Evolutionary conservation across 345 rosid species (phyloP).

Genomic region (Acer campestre): DNA sequence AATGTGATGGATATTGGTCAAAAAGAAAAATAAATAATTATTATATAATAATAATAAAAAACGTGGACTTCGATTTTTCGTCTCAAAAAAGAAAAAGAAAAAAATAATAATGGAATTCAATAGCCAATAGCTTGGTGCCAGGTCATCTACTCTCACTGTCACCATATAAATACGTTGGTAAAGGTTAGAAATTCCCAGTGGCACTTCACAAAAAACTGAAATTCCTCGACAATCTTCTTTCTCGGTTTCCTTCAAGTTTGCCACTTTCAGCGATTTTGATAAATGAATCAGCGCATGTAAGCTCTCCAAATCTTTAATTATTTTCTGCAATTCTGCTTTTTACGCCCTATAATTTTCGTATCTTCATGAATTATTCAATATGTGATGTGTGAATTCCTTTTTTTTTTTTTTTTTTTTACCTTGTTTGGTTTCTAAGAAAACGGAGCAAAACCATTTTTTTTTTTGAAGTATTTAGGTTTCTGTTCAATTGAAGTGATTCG

Average conservation of each 20-base stretch:
- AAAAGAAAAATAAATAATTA: background rate
- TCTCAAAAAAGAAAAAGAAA: too few species aligned
- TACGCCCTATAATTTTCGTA: background rate
- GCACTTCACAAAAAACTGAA: background rate
- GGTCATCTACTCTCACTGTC: background rate
- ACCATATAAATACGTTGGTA: too few species aligned
- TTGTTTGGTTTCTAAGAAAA: constrained; percentile 12
- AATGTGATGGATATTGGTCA: background rate
- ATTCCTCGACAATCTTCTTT: background rate
- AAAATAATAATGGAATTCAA: background rate
- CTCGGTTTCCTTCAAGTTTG: background rate
- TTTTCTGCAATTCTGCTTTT: background rate
- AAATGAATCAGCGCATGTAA: background rate
- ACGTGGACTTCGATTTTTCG: too few species aligned
- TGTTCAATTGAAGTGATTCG: background rate
- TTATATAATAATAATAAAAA: background rate
- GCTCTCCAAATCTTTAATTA: background rate
- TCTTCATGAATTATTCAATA: background rate
- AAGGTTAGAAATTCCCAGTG: background rate
- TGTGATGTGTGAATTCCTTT: too few species aligned
- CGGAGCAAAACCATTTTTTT: background rate
- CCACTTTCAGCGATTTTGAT: background rate
- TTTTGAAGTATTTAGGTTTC: background rate
- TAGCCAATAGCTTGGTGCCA: background rate
- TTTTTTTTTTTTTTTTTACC: too few species aligned